phyloP scores from a whole-genome alignment of 495 filamentous ascomycete genomes.

The Aspergillus carlsbadensis region DNA sequence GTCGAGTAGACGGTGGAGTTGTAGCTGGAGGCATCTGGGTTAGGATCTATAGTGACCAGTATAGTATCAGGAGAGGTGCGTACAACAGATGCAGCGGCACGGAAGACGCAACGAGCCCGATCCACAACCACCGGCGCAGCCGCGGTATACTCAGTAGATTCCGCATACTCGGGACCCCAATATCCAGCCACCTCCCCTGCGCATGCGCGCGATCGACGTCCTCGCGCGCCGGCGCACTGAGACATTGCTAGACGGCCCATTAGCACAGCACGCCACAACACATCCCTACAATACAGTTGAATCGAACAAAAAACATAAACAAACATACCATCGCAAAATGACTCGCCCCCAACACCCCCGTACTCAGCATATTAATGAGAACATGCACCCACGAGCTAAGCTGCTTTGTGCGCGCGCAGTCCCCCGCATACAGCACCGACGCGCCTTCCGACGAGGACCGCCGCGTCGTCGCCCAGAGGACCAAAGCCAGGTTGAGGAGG shows the following conservation, averaged over 20 bases:
- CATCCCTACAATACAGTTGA: no score
- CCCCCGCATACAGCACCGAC: not conserved
- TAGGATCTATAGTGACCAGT: not conserved
- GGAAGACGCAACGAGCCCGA: not conserved
- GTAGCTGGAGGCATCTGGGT: not conserved
- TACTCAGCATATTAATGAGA: not conserved
- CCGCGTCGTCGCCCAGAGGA: not conserved
- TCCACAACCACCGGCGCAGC: not conserved
- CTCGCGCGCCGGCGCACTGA: not conserved
- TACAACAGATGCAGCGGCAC: not conserved
- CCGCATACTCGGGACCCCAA: not conserved
- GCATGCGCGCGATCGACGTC: not conserved
- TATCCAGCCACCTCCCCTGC: not conserved
- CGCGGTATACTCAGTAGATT: not conserved
- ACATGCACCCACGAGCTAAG: not conserved
- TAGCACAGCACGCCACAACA: not conserved
- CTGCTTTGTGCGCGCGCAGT: not conserved
- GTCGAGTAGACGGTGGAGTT: not conserved
- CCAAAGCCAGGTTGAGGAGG: not conserved
- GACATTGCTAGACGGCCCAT: not conserved
- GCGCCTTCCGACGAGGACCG: not conserved
- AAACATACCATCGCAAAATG: not conserved
- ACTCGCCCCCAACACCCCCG: not conserved
- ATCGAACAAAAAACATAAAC: not conserved
- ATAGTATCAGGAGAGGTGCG: not conserved